Base-by-base conservation (phyloP, 495 filamentous ascomycete genomes). In the Glonium stellatum region DNA sequence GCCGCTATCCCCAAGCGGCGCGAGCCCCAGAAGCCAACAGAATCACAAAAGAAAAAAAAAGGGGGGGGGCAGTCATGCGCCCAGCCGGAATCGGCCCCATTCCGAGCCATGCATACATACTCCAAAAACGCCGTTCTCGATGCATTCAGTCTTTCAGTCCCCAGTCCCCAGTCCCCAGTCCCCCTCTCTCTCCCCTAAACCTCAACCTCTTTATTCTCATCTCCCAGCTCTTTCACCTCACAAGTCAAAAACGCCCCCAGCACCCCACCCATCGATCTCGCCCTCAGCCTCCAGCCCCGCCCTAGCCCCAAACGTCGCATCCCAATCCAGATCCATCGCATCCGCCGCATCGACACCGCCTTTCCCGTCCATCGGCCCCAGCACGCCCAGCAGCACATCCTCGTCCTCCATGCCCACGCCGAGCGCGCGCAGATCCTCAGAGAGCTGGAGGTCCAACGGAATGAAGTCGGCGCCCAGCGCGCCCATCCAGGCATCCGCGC, bases 321-420 rank as follows among this genome's bases (percentile, higher is more conserved):
- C 39, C 39, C 39, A 44, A 4, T 44, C 39, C 39, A 13, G 1
- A 44, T 44, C 39, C 39, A 15, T 44, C 13, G 12, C 39, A 11
- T 44, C 18, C 4, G 18, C 18, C 1, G 2, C 13, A 4, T 11
- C 39, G 4, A 4, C 12, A 2, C 4, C 12, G 13, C 39, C 13
- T 11, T 44, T 44, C 13, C 18, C 39, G 10, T 44, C 18, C 4
- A 44, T 44, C 18, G 39, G 39, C 10, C 39, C 39, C 39, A 15
- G 13, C 39, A 18, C 4, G 13, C 39, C 13, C 4, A 44, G 18
- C 39, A 44, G 39, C 12, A 44, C 55, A 21, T 61, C 59, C 12
- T 61, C 48, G 22, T 56, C 54, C 36, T 66, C 63, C 63, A 66
- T 61, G 3, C 55, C 54, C 1, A 62, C 42, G 15, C 59, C 59